Percentiles rank a stretch among this genome's conserved stretches.
Evolutionary conservation across 257 asterid genomes (phyloP).

Genomic region (Cinchona pubescens): DNA sequence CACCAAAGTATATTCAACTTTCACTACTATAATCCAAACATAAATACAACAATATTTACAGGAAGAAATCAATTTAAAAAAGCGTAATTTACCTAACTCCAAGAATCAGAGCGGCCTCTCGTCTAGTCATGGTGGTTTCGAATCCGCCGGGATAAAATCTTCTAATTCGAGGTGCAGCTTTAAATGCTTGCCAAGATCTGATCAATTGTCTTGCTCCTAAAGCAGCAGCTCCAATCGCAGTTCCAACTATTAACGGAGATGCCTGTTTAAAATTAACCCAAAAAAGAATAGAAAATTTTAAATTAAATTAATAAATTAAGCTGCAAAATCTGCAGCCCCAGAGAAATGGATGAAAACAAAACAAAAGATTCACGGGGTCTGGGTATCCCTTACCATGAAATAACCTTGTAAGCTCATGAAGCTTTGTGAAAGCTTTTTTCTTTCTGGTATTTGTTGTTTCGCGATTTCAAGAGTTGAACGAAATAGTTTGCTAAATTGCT

Average conservation of each 20-base stretch:
- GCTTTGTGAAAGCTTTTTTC: background rate
- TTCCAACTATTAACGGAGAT: constrained; percentile 40
- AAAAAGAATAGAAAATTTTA: background rate
- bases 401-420: background rate
- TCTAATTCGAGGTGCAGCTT: constrained; percentile 46
- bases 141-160: constrained; percentile 73
- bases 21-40: background rate
- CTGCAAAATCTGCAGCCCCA: background rate
- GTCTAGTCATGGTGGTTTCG: constrained; percentile 55
- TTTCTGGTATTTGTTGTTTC: too few species aligned
- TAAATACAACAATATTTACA: background rate
- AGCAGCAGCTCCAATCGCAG: constrained; percentile 60
- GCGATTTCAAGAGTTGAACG: too few species aligned
- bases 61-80: background rate
- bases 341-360: too few species aligned
- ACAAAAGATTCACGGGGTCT: too few species aligned
- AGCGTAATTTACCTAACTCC: constrained; percentile 68
- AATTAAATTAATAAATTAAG: background rate
- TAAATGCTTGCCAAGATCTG: constrained; percentile 53
- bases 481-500: too few species aligned
- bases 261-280: constrained; percentile 27
- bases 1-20: too few species aligned
- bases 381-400: background rate
- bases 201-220: constrained; percentile 51
- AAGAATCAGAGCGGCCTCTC: constrained; percentile 79